These are phyloP conservation scores for maize (Zea mays) DNA, from an alignment of 176 grass and related monocot genomes.

Conservation along the genomic window DNA sequence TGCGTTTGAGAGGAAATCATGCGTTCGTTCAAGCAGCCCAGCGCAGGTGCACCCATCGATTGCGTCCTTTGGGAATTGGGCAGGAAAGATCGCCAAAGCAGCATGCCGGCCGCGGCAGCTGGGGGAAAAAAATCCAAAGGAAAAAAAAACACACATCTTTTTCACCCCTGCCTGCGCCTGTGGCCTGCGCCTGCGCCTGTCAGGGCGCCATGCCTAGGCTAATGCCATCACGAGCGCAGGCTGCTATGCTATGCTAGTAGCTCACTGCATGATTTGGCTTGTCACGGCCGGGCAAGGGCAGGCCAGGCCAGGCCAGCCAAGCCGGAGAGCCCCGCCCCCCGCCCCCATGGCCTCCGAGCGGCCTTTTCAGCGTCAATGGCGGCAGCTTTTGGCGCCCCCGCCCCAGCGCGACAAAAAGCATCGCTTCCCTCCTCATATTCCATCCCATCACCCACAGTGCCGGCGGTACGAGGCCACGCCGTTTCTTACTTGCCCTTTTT, in stretches of 20 bases:
- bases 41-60: conserved; percentile 45
- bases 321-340: too few species aligned
- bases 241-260: not conserved
- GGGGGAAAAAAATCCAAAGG: too few species aligned
- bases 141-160: not conserved
- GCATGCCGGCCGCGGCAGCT: too few species aligned
- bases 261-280: conserved; percentile 54
- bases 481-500: conserved; percentile 16
- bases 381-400: conserved; percentile 37
- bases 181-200: conserved; percentile 2
- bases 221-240: conserved; percentile 52
- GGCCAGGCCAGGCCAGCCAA: not conserved
- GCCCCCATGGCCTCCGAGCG: conserved; percentile 15
- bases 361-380: conserved; percentile 57
- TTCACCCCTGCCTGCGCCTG: conserved; percentile 23
- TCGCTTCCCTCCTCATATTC: conserved; percentile 33
- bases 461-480: conserved; percentile 19
- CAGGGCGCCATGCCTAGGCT: conserved; percentile 55
- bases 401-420: conserved; percentile 55
- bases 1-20: conserved; percentile 46
- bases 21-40: conserved; percentile 23
- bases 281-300: conserved; percentile 33
- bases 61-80: conserved; percentile 51
- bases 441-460: conserved; percentile 40
- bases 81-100: conserved; percentile 17